Evolutionary conservation across 106 monocot species (phyloP).

Genomic region (Xerophyta viscosa): DNA sequence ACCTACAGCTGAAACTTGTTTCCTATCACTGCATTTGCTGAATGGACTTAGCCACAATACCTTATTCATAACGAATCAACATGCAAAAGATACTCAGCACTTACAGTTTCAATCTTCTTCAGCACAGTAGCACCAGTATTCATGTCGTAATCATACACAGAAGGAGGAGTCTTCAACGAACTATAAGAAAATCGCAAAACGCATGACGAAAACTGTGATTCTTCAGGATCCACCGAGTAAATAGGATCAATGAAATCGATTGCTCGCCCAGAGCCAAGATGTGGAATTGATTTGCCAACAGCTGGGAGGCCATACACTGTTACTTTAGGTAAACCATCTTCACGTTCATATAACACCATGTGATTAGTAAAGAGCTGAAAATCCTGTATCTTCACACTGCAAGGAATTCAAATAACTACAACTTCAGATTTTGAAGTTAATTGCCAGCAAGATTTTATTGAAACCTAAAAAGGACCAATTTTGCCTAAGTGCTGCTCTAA

Average conservation of each 20-base stretch:
- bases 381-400: constrained; percentile 71
- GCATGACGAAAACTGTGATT: constrained; percentile 45
- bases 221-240: constrained; percentile 36
- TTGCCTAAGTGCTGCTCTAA: too few relatives aligned
- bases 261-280: constrained; percentile 28
- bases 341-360: constrained; percentile 62
- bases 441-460: too few relatives aligned
- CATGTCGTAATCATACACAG: constrained; percentile 69
- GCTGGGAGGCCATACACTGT: constrained; percentile 48
- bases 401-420: constrained; percentile 1
- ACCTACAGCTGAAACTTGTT: too few relatives aligned
- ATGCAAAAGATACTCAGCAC: too few relatives aligned
- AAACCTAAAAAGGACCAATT: too few relatives aligned
- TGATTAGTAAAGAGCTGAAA: constrained; percentile 53
- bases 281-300: constrained; percentile 30
- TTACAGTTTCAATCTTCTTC: constrained; percentile 67
- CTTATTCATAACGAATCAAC: too few relatives aligned
- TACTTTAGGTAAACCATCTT: constrained; percentile 58
- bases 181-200: constrained; percentile 66
- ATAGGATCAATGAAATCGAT: constrained; percentile 63
- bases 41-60: too few relatives aligned
- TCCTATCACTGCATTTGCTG: too few relatives aligned
- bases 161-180: constrained; percentile 57
- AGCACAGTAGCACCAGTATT: constrained; percentile 45
- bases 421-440: too few relatives aligned